phyloP scores from a whole-genome alignment of 2,329 filamentous ascomycete species.

The Ceratocystis smalleyi region DNA sequence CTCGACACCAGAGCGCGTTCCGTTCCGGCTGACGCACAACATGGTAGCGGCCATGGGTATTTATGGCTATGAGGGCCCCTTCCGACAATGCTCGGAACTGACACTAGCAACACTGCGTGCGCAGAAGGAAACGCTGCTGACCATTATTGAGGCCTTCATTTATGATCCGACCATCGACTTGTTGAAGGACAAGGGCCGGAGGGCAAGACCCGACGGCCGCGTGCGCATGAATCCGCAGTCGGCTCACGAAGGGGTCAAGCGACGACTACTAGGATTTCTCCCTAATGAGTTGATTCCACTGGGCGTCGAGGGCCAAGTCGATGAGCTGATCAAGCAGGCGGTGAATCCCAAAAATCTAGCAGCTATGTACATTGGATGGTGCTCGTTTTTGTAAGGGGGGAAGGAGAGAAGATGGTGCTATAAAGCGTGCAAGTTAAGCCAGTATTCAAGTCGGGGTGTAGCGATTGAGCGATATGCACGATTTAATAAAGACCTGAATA shows the following conservation, averaged over 20 bases:
- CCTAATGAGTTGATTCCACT: conserved; percentile 81
- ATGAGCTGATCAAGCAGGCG: conserved; percentile 80
- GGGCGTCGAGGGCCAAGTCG: conserved; percentile 92
- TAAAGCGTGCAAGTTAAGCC: not conserved
- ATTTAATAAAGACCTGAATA: too few species aligned
- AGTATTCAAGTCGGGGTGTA: too few species aligned
- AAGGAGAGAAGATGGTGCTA: not conserved
- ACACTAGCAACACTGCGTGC: conserved; percentile 71
- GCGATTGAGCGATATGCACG: too few species aligned
- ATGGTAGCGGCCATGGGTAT: conserved; percentile 97
- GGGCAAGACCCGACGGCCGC: conserved; percentile 19
- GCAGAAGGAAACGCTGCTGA: conserved; percentile 93
- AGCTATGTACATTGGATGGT: conserved; percentile 96
- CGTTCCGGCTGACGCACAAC: conserved; percentile 94
- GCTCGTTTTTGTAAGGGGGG: conserved; percentile 38
- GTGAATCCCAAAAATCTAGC: conserved; percentile 65
- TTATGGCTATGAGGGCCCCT: conserved; percentile 85
- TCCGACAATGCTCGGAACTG: conserved; percentile 77
- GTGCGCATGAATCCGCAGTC: conserved; percentile 42
- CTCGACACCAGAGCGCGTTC: conserved; percentile 83
- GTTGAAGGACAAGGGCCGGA: conserved; percentile 53
- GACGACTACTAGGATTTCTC: conserved; percentile 72
- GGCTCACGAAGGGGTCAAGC: conserved; percentile 75
- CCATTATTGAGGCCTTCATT: conserved; percentile 89
- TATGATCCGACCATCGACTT: conserved; percentile 94